These are phyloP conservation scores for Naganishia sp. DNA, from an alignment of 1,284 basidiomycete species.

Conservation along the genomic window DNA sequence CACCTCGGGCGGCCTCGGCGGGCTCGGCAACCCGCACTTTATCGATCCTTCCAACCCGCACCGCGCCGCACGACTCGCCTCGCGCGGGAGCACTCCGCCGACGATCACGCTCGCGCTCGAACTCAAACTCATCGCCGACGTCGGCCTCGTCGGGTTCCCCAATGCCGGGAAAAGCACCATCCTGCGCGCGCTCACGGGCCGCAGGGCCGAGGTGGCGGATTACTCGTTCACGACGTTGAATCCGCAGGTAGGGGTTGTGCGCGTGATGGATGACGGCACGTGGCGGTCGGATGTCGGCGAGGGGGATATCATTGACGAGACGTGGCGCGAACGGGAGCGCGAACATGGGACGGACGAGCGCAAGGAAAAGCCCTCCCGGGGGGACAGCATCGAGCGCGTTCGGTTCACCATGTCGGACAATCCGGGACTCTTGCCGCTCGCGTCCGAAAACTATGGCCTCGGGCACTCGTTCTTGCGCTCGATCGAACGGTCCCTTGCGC, in stretches of 20 bases:
- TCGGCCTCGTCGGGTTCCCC: slow-evolving; percentile 93
- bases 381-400: slow-evolving; percentile 61
- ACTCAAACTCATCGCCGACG: slow-evolving; percentile 89
- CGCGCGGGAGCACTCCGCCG: slow-evolving; percentile 77
- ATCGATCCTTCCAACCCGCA: slow-evolving; percentile 58
- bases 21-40: slow-evolving; percentile 89
- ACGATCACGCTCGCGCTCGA: slow-evolving; percentile 83
- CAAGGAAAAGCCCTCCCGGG: neutral
- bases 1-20: slow-evolving; percentile 77
- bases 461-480: slow-evolving; percentile 92
- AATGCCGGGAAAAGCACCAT: slow-evolving; percentile 84
- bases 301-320: slow-evolving; percentile 69
- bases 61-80: slow-evolving; percentile 77
- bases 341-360: slow-evolving; percentile 40
- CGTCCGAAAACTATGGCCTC: slow-evolving; percentile 85
- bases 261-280: slow-evolving; percentile 76
- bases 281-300: slow-evolving; percentile 65
- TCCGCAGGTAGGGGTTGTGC: slow-evolving; percentile 89
- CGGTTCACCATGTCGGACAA: slow-evolving; percentile 97
- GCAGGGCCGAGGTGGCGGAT: slow-evolving; percentile 81
- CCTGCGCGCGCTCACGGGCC: slow-evolving; percentile 82
- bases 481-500: slow-evolving; percentile 85
- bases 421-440: slow-evolving; percentile 82
- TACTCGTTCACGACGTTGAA: slow-evolving; percentile 96
- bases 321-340: slow-evolving; percentile 62